Evolutionary conservation across 1,139 yeast species (phyloP).

Genomic region (Suhomyces guaymorum): DNA sequence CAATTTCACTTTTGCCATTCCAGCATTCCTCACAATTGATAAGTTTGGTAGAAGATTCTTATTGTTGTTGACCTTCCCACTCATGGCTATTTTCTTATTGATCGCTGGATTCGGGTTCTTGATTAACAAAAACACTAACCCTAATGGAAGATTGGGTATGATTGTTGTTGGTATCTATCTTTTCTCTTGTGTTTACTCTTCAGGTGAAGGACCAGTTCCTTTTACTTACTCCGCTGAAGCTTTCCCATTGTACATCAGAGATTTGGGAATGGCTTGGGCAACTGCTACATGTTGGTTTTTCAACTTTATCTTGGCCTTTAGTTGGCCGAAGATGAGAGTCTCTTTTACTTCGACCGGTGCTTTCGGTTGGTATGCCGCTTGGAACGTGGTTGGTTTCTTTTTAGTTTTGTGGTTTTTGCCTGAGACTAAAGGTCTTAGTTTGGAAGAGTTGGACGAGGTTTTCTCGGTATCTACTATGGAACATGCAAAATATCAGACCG

Average conservation of each 20-base stretch:
- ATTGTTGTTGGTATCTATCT: conserved; percentile 73
- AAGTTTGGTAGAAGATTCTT: conserved; percentile 74
- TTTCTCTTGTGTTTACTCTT: conserved; percentile 72
- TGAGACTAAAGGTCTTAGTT: conserved; percentile 67
- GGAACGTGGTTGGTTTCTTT: conserved; percentile 78
- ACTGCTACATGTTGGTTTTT: conserved; percentile 89
- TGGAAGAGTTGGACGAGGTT: conserved; percentile 73
- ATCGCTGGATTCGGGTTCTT: conserved; percentile 78
- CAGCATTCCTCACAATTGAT: conserved; percentile 83
- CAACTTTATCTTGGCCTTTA: conserved; percentile 74
- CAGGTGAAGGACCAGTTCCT: conserved; percentile 90
- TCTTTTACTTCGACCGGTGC: conserved; percentile 81
- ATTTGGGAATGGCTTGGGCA: conserved; percentile 82
- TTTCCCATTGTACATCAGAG: conserved; percentile 82
- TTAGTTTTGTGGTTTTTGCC: conserved; percentile 66
- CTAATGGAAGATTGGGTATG: conserved; percentile 60
- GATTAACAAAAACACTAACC: conserved; percentile 43
- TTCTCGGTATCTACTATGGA: conserved; percentile 55
- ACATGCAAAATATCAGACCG: conserved; percentile 59
- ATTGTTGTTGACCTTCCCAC: conserved; percentile 71
- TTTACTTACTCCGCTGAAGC: conserved; percentile 88
- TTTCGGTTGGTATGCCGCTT: conserved; percentile 85
- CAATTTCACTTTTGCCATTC: conserved; percentile 78
- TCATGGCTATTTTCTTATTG: conserved; percentile 65
- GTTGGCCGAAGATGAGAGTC: conserved; percentile 74